Evolutionary conservation across 148 eudicot genomes (phyloP), one percentile per base, ranked within the genome.

Genomic region (Rheum nobile): DNA sequence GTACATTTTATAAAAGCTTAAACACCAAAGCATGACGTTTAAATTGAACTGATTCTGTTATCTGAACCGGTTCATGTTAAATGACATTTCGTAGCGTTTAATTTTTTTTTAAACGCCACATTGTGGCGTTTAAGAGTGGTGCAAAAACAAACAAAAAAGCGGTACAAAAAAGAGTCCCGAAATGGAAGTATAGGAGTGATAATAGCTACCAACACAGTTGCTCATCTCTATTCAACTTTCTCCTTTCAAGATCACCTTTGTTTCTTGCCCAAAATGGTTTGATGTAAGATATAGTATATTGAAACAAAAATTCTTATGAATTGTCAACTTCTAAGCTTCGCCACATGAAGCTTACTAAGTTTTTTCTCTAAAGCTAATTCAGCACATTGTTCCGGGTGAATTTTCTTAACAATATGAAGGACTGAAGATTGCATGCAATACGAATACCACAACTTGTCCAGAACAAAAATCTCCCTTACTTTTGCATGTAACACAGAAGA

Each of bases 221-320:
- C 82, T 94, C 98, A 79, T 94, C 98, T 26, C 97, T 92, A 82
- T 87, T 91, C 87, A 94, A 77, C 80, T 91, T 94, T 47, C 85
- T 86, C 83, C 96, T 84, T 71, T 84, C 88, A 74, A 91, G 96
- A 75, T 94, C 96, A 74, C 87, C 87, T 65, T 84, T 88, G 46
- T 79, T 85, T 80, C 97, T 97, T 91, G 87, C 34, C 73, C 29
- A 63, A 82, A 9, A 69, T 42, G 42, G 79, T 71, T 43, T 75
- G 39, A 67, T 74, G 47, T 75, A 75, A 11, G 44, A 29, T 12
- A 76, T 10, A 50, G 52, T 57, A 24, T 13, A 22, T 22, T 4
- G 48, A n/a, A 22, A 34, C 44, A 50, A 8, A 29, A 41, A 29
- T 29, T 17, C 16, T 54, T 50, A 73, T 50, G 65, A 73, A 32